These are phyloP conservation scores for Curvularia eragrostidis DNA, from an alignment of 2,329 filamentous ascomycete genomes.

Conservation along the genomic window DNA sequence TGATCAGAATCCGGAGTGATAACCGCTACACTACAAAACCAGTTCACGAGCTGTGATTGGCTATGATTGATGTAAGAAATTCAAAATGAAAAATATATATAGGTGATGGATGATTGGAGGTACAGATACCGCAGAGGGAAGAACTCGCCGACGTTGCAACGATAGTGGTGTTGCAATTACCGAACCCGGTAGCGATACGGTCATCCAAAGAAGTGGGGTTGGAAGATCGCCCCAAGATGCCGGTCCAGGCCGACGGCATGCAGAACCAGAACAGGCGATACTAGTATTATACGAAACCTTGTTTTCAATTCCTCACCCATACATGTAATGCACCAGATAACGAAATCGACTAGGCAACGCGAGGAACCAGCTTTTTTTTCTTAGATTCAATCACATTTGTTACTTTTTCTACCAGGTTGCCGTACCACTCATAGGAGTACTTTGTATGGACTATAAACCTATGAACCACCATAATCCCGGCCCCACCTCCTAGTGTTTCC, in stretches of 20 bases:
- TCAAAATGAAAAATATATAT: neutral
- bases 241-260: neutral
- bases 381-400: neutral
- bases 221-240: neutral
- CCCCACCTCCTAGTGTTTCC: neutral
- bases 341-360: neutral
- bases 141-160: too few relatives aligned
- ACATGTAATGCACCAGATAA: neutral
- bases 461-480: neutral
- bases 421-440: slow-evolving; percentile 10
- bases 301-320: neutral
- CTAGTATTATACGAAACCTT: neutral
- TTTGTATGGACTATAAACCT: slow-evolving; percentile 13
- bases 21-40: slow-evolving; percentile 22
- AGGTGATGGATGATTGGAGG: too few relatives aligned
- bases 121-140: too few relatives aligned
- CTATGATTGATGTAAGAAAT: slow-evolving; percentile 1
- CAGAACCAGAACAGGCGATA: neutral
- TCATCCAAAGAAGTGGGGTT: neutral
- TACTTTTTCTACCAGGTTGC: neutral
- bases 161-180: too few relatives aligned
- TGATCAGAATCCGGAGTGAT: slow-evolving; percentile 21
- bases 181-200: neutral
- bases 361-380: neutral
- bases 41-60: slow-evolving; percentile 10